Conservation (phyloP, 805 yeast species). For the Danielozyma ontarioensis region DNA sequence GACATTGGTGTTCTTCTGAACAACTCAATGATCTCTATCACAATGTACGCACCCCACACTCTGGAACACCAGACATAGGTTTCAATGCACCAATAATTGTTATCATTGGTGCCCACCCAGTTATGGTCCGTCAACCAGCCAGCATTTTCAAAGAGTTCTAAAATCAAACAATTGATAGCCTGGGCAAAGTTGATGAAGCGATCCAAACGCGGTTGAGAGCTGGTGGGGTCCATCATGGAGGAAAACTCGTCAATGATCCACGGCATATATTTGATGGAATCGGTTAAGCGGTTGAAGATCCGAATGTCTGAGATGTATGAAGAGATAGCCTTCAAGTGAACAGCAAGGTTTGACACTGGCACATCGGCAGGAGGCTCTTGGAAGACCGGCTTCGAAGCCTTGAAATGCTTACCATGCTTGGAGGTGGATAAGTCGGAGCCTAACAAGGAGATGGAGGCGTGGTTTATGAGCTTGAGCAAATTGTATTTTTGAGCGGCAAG, state of each 20-base stretch:
- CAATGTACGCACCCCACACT: slow-evolving; percentile 39
- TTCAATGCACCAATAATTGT: slow-evolving; percentile 36
- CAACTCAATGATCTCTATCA: slow-evolving; percentile 35
- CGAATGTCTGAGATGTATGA: slow-evolving; percentile 36
- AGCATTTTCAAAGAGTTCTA: slow-evolving; percentile 37
- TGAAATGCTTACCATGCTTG: slow-evolving; percentile 2
- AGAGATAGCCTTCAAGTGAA: slow-evolving; percentile 30
- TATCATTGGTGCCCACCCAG: slow-evolving; percentile 39
- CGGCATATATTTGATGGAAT: slow-evolving; percentile 38
- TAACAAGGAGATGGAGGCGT: background rate
- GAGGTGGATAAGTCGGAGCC: background rate
- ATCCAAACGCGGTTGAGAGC: slow-evolving; percentile 21
- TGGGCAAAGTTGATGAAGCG: slow-evolving; percentile 33
- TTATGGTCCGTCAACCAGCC: slow-evolving; percentile 45
- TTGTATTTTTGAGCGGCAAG: slow-evolving; percentile 21
- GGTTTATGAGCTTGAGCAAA: slow-evolving; percentile 10
- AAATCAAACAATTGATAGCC: slow-evolving; percentile 34
- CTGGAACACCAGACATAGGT: slow-evolving; percentile 42
- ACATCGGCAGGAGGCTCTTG: slow-evolving; percentile 7
- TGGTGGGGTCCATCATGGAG: slow-evolving; percentile 21
- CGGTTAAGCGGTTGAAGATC: slow-evolving; percentile 38
- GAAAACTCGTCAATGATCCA: slow-evolving; percentile 38
- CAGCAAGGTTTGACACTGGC: slow-evolving; percentile 20
- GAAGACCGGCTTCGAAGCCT: slow-evolving; percentile 1
- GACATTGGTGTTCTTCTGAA: slow-evolving; percentile 35